Evolutionary conservation across 2,329 filamentous ascomycete species (phyloP).

Genomic region (Colletotrichum spaethianum): DNA sequence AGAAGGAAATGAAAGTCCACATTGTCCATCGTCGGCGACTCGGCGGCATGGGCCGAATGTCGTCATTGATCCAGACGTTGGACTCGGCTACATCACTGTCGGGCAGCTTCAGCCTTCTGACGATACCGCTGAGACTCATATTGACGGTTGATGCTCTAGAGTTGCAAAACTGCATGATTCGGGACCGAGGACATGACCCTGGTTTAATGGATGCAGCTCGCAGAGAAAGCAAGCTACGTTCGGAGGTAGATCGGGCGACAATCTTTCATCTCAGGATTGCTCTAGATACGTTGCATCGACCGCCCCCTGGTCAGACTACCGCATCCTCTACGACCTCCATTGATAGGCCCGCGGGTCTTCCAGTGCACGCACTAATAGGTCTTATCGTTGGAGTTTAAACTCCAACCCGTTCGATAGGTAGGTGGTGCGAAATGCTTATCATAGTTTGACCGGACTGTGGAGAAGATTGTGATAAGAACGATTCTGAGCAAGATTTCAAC

Average conservation of each 20-base stretch:
- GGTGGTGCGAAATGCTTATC: neutral
- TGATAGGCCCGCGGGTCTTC: neutral
- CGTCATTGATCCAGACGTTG: constrained; percentile 42
- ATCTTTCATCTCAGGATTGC: neutral
- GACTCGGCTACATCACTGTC: constrained; percentile 32
- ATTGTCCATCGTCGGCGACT: constrained; percentile 37
- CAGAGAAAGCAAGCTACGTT: neutral
- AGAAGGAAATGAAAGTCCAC: constrained; percentile 38
- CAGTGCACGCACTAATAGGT: neutral
- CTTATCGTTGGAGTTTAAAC: constrained; percentile 36
- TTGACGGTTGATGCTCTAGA: neutral
- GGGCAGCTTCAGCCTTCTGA: constrained; percentile 31
- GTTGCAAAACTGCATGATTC: neutral
- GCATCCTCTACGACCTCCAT: constrained; percentile 5
- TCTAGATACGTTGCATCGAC: constrained; percentile 21
- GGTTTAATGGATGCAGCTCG: constrained; percentile 14
- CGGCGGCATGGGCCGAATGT: constrained; percentile 39
- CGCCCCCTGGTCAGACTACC: neutral
- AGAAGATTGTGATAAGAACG: constrained; percentile 24
- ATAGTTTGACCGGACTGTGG: constrained; percentile 10
- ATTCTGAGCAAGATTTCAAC: neutral
- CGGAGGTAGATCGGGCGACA: too few relatives aligned
- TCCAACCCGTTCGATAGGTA: constrained; percentile 14
- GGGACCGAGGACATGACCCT: neutral
- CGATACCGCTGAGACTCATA: constrained; percentile 7